Conservation (phyloP, 441 rosid genomes). For the Mallotus japonicus region DNA sequence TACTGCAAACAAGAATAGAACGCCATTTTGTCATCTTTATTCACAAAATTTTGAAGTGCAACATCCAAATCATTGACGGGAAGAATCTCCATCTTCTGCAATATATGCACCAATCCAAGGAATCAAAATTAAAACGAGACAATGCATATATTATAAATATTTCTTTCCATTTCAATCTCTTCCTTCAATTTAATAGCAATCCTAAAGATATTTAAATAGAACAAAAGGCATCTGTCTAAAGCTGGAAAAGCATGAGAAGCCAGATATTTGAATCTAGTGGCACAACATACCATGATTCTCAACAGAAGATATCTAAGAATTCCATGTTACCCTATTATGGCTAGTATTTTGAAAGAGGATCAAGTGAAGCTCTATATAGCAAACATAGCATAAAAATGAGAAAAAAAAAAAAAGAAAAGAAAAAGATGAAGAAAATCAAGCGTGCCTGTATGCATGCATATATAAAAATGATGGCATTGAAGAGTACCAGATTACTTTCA, state of each 20-base stretch:
- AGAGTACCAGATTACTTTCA: slow-evolving; percentile 83
- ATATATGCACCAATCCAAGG: slow-evolving; percentile 24
- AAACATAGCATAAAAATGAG: background rate
- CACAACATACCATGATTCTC: background rate
- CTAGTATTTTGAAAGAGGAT: background rate
- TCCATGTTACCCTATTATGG: background rate
- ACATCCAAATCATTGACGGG: slow-evolving; percentile 91
- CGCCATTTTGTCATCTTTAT: slow-evolving; percentile 94
- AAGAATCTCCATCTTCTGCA: slow-evolving; percentile 99
- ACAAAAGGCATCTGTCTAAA: slow-evolving; percentile 1
- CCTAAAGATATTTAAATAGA: slow-evolving; percentile 1
- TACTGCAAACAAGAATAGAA: slow-evolving; percentile 80
- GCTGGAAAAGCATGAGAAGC: background rate
- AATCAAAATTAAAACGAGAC: slow-evolving; percentile 4
- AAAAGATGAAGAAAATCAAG: background rate
- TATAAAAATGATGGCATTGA: slow-evolving; percentile 13
- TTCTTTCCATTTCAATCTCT: slow-evolving; percentile 1
- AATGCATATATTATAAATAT: slow-evolving; percentile 6
- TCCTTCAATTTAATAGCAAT: slow-evolving; percentile 9
- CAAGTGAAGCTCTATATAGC: background rate
- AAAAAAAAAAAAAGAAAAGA: background rate
- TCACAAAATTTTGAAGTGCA: slow-evolving; percentile 87
- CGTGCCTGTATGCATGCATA: no score
- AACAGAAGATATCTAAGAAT: background rate
- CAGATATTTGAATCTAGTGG: slow-evolving; percentile 1